Evolutionary conservation across 192 early-diverging fungal species (phyloP).

Genomic region (Endogone sp.): DNA sequence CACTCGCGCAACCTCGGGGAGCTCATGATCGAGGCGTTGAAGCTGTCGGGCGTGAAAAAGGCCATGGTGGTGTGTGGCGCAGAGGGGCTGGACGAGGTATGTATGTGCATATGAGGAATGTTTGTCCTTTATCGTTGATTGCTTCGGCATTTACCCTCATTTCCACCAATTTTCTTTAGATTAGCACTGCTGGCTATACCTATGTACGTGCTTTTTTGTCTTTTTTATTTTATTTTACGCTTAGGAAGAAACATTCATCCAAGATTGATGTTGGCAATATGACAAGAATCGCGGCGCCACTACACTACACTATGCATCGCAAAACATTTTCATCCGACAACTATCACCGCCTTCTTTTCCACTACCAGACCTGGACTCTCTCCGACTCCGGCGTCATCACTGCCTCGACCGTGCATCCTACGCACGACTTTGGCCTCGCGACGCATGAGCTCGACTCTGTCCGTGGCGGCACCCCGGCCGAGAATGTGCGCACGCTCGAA

Average conservation of each 20-base stretch:
- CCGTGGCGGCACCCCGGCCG: conserved; percentile 58
- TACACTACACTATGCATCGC: not conserved
- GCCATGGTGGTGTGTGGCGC: conserved; percentile 91
- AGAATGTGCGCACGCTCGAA: conserved; percentile 73
- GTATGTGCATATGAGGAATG: not conserved
- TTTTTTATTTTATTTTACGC: no score
- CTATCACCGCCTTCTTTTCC: no score
- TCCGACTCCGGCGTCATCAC: conserved; percentile 54
- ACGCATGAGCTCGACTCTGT: conserved; percentile 70
- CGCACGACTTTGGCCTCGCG: conserved; percentile 80
- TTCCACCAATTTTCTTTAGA: conserved; percentile 30
- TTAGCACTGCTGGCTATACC: conserved; percentile 84
- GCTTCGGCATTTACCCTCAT: not conserved
- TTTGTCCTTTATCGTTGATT: not conserved
- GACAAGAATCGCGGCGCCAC: not conserved
- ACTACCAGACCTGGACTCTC: conserved; percentile 68
- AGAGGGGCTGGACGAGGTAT: conserved; percentile 86
- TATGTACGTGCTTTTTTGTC: conserved; percentile 47
- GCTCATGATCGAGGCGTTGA: conserved; percentile 81
- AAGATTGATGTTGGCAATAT: conserved; percentile 1
- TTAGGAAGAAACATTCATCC: no score
- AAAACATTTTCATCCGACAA: no score
- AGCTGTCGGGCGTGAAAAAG: conserved; percentile 69
- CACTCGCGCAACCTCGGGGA: conserved; percentile 71
- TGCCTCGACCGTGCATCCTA: conserved; percentile 65